Evolutionary conservation across 2,329 filamentous ascomycete genomes (phyloP).

Genomic region (Hypoxylon sp.): DNA sequence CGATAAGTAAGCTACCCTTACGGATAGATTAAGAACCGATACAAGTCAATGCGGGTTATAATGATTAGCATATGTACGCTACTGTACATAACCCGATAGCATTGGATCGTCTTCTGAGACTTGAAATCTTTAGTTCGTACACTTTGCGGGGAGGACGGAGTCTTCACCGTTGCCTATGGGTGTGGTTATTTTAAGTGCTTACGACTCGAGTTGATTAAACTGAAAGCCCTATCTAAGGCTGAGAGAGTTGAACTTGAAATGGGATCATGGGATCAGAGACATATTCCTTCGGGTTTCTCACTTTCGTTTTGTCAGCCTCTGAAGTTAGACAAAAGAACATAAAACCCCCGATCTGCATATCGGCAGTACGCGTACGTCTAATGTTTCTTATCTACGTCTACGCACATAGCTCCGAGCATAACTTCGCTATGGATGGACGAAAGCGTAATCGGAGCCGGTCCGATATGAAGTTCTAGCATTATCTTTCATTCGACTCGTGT

Average conservation of each 20-base stretch:
- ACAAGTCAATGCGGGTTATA: background rate
- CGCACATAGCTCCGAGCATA: constrained; percentile 9
- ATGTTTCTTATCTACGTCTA: constrained; percentile 23
- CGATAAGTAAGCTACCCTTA: constrained; percentile 23
- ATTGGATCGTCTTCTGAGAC: background rate
- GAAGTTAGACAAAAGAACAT: constrained; percentile 10
- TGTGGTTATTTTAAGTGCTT: background rate
- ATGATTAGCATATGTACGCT: constrained; percentile 8
- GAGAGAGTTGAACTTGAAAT: constrained; percentile 10
- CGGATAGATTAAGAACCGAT: constrained; percentile 11
- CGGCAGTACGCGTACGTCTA: constrained; percentile 9
- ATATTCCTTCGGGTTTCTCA: constrained; percentile 29
- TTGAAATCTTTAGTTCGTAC: background rate
- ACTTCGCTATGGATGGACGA: constrained; percentile 13
- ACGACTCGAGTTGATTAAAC: background rate
- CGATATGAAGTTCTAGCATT: constrained; percentile 11
- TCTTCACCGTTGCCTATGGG: background rate
- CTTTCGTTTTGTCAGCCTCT: constrained; percentile 6
- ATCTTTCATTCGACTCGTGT: constrained; percentile 19
- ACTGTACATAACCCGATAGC: constrained; percentile 1
- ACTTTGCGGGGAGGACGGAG: constrained; percentile 1
- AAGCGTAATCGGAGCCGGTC: constrained; percentile 6
- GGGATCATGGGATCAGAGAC: constrained; percentile 19
- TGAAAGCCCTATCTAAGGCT: constrained; percentile 16
- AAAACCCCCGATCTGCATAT: constrained; percentile 7